These are phyloP conservation scores for Globisporangium carolinianum DNA, from an alignment of 352 stramenopile species.

Conservation along the genomic window DNA sequence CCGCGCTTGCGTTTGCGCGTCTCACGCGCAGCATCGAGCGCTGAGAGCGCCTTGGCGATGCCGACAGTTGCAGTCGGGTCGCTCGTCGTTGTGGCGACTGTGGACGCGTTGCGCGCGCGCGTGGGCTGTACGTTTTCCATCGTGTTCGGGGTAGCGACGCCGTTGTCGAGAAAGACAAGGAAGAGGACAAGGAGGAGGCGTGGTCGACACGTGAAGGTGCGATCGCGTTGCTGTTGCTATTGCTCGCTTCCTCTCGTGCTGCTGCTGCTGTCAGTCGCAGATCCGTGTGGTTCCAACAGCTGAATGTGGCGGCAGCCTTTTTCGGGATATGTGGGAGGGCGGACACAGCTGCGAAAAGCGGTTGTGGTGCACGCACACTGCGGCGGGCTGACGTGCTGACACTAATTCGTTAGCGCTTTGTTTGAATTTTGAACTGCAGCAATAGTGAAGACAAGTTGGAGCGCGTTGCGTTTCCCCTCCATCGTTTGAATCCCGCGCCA, in stretches of 20 bases:
- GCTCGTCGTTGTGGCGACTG: not conserved
- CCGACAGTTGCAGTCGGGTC: not conserved
- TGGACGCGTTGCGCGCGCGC: conserved; percentile 1
- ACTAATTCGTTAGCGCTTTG: not conserved
- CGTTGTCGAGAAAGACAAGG: conserved; percentile 6
- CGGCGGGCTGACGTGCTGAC: conserved; percentile 18
- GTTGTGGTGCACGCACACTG: not conserved
- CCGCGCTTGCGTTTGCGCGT: conserved; percentile 72
- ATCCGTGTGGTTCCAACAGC: no score
- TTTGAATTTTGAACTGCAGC: conserved; percentile 28
- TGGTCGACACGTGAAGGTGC: not conserved
- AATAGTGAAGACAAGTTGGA: conserved; percentile 29
- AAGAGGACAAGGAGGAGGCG: conserved; percentile 1
- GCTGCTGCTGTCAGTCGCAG: no score
- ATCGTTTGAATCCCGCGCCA: conserved; percentile 9
- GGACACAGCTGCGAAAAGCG: no score
- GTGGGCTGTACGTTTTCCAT: conserved; percentile 15
- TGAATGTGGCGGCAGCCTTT: no score
- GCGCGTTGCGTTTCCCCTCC: not conserved
- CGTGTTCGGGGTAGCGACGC: not conserved
- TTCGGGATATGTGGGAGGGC: no score
- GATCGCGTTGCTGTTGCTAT: no score
- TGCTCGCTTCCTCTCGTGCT: no score
- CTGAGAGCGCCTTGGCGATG: conserved; percentile 13
- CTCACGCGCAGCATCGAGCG: conserved; percentile 16